Percentiles rank a stretch among this genome's conserved stretches.
Conservation (phyloP, 73 alveolate species). For the Stentor coeruleus region DNA sequence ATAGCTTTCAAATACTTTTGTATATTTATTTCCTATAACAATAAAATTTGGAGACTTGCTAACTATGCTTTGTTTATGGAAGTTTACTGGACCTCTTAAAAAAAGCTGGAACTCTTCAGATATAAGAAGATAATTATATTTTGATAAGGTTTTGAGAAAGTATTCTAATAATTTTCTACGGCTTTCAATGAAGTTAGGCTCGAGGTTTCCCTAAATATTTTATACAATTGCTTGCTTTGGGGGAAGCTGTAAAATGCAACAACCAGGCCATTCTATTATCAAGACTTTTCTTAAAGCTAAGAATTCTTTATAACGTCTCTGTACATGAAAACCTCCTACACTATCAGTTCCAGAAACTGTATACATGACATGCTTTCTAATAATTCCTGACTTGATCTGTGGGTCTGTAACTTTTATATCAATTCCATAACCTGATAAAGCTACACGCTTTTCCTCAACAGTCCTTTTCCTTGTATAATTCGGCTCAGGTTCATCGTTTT, state of each 20-base stretch:
- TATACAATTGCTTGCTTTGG: constrained; percentile 16
- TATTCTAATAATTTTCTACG: constrained; percentile 17
- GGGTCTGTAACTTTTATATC: background rate
- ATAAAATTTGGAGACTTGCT: background rate
- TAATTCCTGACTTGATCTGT: background rate
- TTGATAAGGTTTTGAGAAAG: background rate
- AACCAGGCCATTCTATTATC: constrained; percentile 83
- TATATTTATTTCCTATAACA: background rate
- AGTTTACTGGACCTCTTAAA: constrained; percentile 2
- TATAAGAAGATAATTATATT: background rate
- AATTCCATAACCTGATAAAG: background rate
- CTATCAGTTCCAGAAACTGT: constrained; percentile 36
- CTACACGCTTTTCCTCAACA: background rate
- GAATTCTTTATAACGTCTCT: constrained; percentile 88
- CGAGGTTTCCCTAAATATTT: constrained; percentile 6
- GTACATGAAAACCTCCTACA: constrained; percentile 36
- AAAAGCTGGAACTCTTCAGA: constrained; percentile 6
- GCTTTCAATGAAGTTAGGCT: background rate
- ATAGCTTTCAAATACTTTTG: background rate
- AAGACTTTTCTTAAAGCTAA: constrained; percentile 72
- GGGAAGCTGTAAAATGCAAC: constrained; percentile 38
- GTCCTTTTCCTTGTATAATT: too few relatives aligned
- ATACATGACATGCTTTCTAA: background rate
- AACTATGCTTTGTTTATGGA: background rate
- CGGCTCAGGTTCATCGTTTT: too few relatives aligned